Conservation (phyloP, 164 flowering plant species). For the Buxus sempervirens region DNA sequence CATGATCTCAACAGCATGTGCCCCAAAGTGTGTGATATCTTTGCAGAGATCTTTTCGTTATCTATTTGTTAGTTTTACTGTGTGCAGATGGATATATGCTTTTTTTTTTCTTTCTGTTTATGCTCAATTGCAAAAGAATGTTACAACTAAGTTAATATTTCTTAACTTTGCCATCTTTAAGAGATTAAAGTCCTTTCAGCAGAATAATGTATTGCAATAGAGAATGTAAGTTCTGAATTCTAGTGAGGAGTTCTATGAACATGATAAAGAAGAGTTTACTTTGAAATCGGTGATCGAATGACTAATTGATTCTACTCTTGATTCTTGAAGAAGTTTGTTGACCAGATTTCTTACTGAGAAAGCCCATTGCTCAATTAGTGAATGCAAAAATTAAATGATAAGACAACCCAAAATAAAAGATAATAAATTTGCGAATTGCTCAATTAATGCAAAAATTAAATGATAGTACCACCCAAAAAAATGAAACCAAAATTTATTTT, state of each 20-base stretch:
- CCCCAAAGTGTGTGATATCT: not conserved
- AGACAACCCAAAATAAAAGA: not conserved
- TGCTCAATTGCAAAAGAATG: not conserved
- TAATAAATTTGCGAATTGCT: too few relatives aligned
- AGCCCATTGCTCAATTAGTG: not conserved
- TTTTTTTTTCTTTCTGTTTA: not conserved
- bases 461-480: too few relatives aligned
- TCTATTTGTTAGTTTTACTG: not conserved
- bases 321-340: not conserved
- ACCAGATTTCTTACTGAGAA: not conserved
- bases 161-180: not conserved
- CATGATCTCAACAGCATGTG: not conserved
- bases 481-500: too few relatives aligned
- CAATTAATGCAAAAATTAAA: too few relatives aligned
- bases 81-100: not conserved
- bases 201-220: too few relatives aligned
- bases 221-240: not conserved
- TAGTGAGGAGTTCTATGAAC: not conserved
- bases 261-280: not conserved
- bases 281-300: not conserved
- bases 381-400: too few relatives aligned
- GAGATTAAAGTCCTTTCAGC: not conserved
- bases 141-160: not conserved
- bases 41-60: not conserved
- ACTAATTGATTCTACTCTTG: not conserved